Base-by-base conservation (phyloP, 1,284 basidiomycete genomes). In the Austroboletus novae-zelandiae region DNA sequence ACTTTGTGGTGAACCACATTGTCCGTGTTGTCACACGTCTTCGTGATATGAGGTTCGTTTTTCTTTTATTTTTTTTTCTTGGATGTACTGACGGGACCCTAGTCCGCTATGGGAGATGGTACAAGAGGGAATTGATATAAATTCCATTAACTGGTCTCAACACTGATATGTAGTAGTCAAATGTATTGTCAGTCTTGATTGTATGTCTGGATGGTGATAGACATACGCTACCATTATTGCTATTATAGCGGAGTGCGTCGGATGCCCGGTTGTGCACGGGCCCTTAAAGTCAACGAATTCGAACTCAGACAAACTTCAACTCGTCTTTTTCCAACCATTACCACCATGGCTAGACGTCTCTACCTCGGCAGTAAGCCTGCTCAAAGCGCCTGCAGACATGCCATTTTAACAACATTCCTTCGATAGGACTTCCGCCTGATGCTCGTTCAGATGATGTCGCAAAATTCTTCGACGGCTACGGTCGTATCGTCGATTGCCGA, bases 101-200 rank as follows among this genome's bases (percentile, higher is more conserved):
- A 90, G 91, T 66, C 95, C 95, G 25, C 72, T 98, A 45, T 98
- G 94, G 94, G 95, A 97, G 74, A 96, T 98, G 94, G 92, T 97
- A 13, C 92, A 96, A 71, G 95, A 97, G 66, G 97, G 96, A 39
- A 94, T 99, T 50, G 95, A 98, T 67, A 82, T 98, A 60, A 91
- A 84, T 67, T 79, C 86, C 20, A 97, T 99, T 66, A 81, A 97
- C 68, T 98, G 95, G 95, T 87, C 89, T 40, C 89, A 84, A 61
- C 80, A 82, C 56, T 82, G 64, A 70, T 51, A 27, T 41, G 4
- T 36, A 23, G 45, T 43, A 50, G 41, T 44, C 36, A 48, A 47
- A 34, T 45, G 50, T 11, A 17, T 20, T 52, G 50, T 42, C n/a
- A 55, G 45, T 40, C 32, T 18, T 25, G 17, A 27, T 35, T 41